Conservation (phyloP, 1,139 yeast genomes). For the Wickerhamiella infanticola region DNA sequence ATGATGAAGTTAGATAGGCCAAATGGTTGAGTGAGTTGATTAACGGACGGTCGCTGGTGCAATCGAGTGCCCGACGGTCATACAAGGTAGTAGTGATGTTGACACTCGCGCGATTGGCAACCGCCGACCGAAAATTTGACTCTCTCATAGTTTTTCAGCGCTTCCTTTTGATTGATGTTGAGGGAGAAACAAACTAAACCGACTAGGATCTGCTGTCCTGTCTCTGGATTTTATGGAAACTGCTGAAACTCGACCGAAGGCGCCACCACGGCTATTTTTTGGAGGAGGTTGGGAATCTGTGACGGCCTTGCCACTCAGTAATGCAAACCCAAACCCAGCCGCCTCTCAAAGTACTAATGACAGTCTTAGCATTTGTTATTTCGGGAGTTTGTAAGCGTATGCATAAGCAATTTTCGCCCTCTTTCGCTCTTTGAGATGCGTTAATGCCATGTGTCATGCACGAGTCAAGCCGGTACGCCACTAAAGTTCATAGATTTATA, state of each 20-base stretch:
- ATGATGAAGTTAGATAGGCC: slow-evolving; percentile 71
- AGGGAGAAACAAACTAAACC: too few species aligned
- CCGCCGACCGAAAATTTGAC: slow-evolving; percentile 66
- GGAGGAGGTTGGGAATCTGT: neutral
- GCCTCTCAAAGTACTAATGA: too few species aligned
- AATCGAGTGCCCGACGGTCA: slow-evolving; percentile 85
- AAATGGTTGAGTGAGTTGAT: slow-evolving; percentile 84
- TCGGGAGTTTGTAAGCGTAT: too few species aligned
- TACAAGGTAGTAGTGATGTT: slow-evolving; percentile 78
- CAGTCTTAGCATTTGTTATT: too few species aligned
- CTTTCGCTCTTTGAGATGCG: too few species aligned
- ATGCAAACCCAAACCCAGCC: neutral
- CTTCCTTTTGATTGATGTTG: neutral
- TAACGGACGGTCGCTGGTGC: slow-evolving; percentile 76
- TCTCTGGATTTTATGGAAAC: neutral
- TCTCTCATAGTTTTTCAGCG: slow-evolving; percentile 49
- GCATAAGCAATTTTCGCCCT: too few species aligned
- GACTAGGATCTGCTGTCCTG: neutral
- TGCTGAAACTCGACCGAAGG: neutral
- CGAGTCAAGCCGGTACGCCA: too few species aligned
- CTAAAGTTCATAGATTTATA: too few species aligned
- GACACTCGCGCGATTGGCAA: slow-evolving; percentile 76
- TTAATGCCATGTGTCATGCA: too few species aligned
- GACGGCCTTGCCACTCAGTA: neutral
- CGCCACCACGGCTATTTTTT: neutral